Base-by-base conservation (phyloP, 2,329 filamentous ascomycete genomes). In the Aspergillus tanneri region DNA sequence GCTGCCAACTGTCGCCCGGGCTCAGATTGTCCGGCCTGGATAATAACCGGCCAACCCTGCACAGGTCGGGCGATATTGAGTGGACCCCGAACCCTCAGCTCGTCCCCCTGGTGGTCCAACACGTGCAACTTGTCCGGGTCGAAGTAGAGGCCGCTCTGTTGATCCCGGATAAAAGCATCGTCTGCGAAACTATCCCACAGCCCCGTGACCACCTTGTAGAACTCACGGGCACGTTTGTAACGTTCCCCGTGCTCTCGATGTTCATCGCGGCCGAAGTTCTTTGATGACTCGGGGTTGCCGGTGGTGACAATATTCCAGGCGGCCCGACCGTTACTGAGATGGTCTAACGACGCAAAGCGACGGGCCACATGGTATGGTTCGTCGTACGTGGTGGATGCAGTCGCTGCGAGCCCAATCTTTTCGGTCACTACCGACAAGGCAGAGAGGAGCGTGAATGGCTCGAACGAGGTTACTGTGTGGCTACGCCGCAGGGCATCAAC, bases 401-500 rank as follows among this genome's bases (percentile, higher is more conserved):
- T 80, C 0, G 76, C 77, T 0, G 75, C 77, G 0, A 80, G 70
- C 0, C 77, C 77, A 23, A 80, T 80, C 43, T 69, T 73, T 0
- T 72, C 68, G 0, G 77, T 80, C 0, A 77, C 73, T 0, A 69
- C 62, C 0, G 76, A 77, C 0, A 80, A 63, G 0, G 77, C 76
- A 3, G 76, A 77, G 2, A 80, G 68, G 2, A 80, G 60, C 0
- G 77, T 80, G 54, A 80, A 79, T 0, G 77, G 78, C 55, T 82
- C 79, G 49, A 81, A 82, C 0, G 78, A 81, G 0, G 78, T 81
- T 1, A 80, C 76, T 0, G 79, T 82, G 44, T 82, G 79, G 50
- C 77, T 81, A 23, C 79, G 75, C 54, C 78, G 78, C 9, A 82
- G 67, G 1, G 79, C 79, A 46, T 82, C 80, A 1, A 77, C 61